Conservation (phyloP, 148 eudicot species). For the Suaeda aralocaspica region DNA sequence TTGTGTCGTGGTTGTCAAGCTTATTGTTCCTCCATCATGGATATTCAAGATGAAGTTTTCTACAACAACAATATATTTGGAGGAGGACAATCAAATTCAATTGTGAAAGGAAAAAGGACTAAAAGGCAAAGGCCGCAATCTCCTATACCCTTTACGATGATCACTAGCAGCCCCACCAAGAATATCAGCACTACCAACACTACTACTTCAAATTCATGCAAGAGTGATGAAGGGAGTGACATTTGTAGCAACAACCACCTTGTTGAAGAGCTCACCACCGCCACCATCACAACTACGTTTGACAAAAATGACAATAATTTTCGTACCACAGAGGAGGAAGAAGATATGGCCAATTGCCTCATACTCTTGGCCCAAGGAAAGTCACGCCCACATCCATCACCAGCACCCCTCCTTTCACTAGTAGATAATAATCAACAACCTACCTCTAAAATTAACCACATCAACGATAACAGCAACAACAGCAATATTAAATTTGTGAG, state of each 20-base stretch:
- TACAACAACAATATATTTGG: neutral
- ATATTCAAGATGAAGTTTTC: slow-evolving; percentile 27
- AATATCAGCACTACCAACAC: neutral
- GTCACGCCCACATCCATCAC: slow-evolving; percentile 15
- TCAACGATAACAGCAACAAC: neutral
- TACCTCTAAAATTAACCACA: neutral
- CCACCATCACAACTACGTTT: neutral
- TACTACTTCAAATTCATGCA: slow-evolving; percentile 9
- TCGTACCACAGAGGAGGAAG: slow-evolving; percentile 32
- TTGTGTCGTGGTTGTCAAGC: neutral
- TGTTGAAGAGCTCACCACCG: neutral
- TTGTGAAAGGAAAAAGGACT: slow-evolving; percentile 41
- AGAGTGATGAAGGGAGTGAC: slow-evolving; percentile 28
- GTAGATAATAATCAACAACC: slow-evolving; percentile 1
- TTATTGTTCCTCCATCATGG: slow-evolving; percentile 19
- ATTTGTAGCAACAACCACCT: slow-evolving; percentile 33
- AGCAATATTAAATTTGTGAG: slow-evolving; percentile 17
- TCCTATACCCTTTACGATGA: slow-evolving; percentile 36
- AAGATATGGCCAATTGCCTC: slow-evolving; percentile 52
- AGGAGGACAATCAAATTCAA: slow-evolving; percentile 20
- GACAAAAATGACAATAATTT: slow-evolving; percentile 24
- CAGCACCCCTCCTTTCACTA: slow-evolving; percentile 4
- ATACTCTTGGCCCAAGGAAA: slow-evolving; percentile 45
- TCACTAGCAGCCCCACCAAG: too few relatives aligned
- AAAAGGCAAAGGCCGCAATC: slow-evolving; percentile 43